Base-by-base conservation (phyloP, 495 filamentous ascomycete genomes). In the Tuber aestivum region DNA sequence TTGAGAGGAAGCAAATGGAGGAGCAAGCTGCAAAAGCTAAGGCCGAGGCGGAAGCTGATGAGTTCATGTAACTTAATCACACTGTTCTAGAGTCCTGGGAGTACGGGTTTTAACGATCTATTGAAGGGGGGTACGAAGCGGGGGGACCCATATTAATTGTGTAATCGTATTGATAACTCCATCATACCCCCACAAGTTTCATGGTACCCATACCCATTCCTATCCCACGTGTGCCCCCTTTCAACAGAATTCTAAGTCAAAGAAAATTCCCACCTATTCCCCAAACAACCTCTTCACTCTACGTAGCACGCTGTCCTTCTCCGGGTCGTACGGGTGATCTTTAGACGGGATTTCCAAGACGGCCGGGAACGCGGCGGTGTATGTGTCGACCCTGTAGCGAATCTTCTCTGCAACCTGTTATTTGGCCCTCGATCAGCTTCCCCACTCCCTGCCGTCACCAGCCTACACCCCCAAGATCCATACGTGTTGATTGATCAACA, bases 401-500 rank as follows among this genome's bases (percentile, higher is more conserved):
- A 99, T 99, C 82, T 90, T 89, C 82, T 99, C 96, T 35, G 96
- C 96, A 75, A 98, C 87, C 95, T 97, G 72, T 79, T 69, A 61
- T 41, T 70, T 61, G 42, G 73, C 68, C 61, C 45, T 71, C 50
- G 48, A 70, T 79, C 41, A 35, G 32, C 44, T 32, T 38, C 44
- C 21, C 61, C 35, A 38, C 71, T 48, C 20, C 44, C 32, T 74
- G 23, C 68, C 23, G 7, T 41, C 20, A 61, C 56, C n/a, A 21
- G 2, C 9, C 10, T 38, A 5, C 21, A 40, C 56, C 45, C 35
- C 40, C 69, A 70, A 23, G 40, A 20, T 41, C 87, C 91, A 71
- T 83, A 98, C 94, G 86, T 99, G 96, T 86, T 99, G 96, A 82
- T 98, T 99, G 83, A 99, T 98, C 75, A 99, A 85, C 56, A 99